Evolutionary conservation across 768 basidiomycete genomes (phyloP).

Genomic region (Naganishia friedmannii): DNA sequence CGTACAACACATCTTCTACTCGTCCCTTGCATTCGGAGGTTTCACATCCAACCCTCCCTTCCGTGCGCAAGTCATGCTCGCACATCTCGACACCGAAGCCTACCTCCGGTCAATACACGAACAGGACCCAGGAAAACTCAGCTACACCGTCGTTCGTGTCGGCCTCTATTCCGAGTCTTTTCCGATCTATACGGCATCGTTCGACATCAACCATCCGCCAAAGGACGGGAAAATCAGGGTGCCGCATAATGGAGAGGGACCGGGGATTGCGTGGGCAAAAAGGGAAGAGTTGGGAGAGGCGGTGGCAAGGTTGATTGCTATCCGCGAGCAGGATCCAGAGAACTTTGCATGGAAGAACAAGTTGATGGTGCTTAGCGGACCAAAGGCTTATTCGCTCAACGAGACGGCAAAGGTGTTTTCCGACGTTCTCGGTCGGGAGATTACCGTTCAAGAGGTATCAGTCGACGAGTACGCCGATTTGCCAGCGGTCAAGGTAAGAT

Average conservation of each 20-base stretch:
- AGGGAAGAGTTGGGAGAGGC: slow-evolving; percentile 33
- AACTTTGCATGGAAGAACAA: slow-evolving; percentile 9
- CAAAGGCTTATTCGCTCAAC: slow-evolving; percentile 1
- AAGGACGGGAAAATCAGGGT: slow-evolving; percentile 5
- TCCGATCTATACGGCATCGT: slow-evolving; percentile 23
- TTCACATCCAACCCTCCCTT: neutral
- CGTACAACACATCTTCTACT: slow-evolving; percentile 34
- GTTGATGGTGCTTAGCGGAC: slow-evolving; percentile 18
- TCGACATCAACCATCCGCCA: neutral
- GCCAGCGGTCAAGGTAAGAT: too few species aligned
- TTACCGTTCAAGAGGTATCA: too few species aligned
- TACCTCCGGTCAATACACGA: neutral
- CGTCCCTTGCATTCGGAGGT: slow-evolving; percentile 34
- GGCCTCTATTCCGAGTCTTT: slow-evolving; percentile 29
- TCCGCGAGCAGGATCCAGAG: slow-evolving; percentile 16
- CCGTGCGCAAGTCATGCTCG: slow-evolving; percentile 27
- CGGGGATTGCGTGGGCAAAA: slow-evolving; percentile 32
- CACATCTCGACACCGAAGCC: slow-evolving; percentile 29
- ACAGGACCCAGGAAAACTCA: neutral
- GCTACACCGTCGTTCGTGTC: slow-evolving; percentile 27
- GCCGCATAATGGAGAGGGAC: slow-evolving; percentile 24
- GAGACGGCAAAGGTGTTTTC: slow-evolving; percentile 15
- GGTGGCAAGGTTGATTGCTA: slow-evolving; percentile 19
- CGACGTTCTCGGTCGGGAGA: too few species aligned
- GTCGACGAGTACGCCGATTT: too few species aligned